Evolutionary conservation across 306 rosid genomes (phyloP), one percentile per base, ranked within the genome.

Genomic region (Sindora glabra): DNA sequence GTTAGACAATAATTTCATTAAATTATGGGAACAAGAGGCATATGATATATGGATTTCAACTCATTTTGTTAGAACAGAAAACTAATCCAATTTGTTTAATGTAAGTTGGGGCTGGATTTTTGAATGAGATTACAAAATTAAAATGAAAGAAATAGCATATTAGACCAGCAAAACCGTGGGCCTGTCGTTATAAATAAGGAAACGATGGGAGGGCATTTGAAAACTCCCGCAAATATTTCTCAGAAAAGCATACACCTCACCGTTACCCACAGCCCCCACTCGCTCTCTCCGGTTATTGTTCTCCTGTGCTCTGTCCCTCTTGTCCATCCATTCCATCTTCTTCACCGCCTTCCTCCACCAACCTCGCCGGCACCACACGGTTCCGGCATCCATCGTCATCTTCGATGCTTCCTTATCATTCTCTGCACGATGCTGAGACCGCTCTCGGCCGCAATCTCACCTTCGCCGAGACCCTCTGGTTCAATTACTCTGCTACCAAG

Each of bases 401-500:
- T 36, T 11, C 29, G 26, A 92, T 92, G 99, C 18, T 92, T 50
- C 90, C 97, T 2, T 92, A 83, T 46, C 66, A 32, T 1, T 74
- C 89, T 3, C 29, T 84, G 3, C 51, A 48, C 6, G 89, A 76
- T 10, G 99, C 95, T 7, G 22, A 75, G 74, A 62, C 68, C 10
- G 74, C 78, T 8, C 80, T 87, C 10, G 84, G 87, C 33, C 81
- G 90, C 15, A 80, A 78, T 59, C 83, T 90, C 52, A 84, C 87
- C 18, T 42, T 26, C 15, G 75, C 70, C 22, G 94, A 90, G 78
- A 80, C 82, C 14, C 33, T 87, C 7, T 90, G 97, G 97, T 84
- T 84, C 78, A 79, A 79, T 16, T 90, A 90, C 82, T 87, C 97
- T 0, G 85, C 84, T 10, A 13, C 42, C 3, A 87, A 82, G 77